Percentiles rank a stretch among this genome's conserved stretches.
phyloP scores from a whole-genome alignment of 169 alveolate species.

The Babesia bigemina region DNA sequence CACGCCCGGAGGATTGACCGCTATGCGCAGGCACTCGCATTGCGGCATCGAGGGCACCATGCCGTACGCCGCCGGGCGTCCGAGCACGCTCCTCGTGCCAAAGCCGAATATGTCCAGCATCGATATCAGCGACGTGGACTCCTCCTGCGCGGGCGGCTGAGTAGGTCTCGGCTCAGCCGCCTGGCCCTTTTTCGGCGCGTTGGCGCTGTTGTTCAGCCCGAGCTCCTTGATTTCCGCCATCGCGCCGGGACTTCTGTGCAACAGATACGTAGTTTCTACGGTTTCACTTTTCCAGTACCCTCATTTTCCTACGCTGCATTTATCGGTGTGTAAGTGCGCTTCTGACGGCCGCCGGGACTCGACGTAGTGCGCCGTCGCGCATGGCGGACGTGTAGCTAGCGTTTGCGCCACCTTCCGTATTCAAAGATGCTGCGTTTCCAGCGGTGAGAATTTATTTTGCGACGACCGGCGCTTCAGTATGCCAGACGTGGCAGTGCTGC shows the following conservation, averaged over 20 bases:
- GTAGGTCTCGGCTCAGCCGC: constrained; percentile 1
- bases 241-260: neutral
- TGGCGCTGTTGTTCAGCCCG: constrained; percentile 5
- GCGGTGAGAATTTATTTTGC: neutral
- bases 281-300: too few species aligned
- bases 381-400: constrained; percentile 2
- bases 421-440: neutral
- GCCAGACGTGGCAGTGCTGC: constrained; percentile 6
- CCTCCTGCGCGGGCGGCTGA: neutral
- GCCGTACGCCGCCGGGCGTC: constrained; percentile 33
- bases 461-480: neutral
- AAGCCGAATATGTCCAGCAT: constrained; percentile 59
- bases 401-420: neutral
- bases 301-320: neutral
- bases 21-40: constrained; percentile 46
- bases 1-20: constrained; percentile 27
- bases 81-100: constrained; percentile 38
- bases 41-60: constrained; percentile 64
- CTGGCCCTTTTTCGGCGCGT: neutral
- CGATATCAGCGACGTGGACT: constrained; percentile 20
- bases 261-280: neutral
- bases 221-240: constrained; percentile 38
- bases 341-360: neutral
- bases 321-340: neutral
- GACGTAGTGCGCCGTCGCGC: constrained; percentile 20